Percentiles rank a stretch among this genome's conserved stretches.
phyloP scores from a whole-genome alignment of 176 grass and related monocot species.

The Sorghum bicolor region Sorghum_bicolor_NCBIv3 NC_012879.2:1826001-1826500 shows the following conservation, averaged over 20 bases:
- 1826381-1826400: constrained; percentile 8
- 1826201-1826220: constrained; percentile 31
- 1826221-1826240: constrained; percentile 40
- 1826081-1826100: constrained; percentile 44
- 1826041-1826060: constrained; percentile 13
- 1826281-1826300: constrained; percentile 6
- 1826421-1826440: neutral
- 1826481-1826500: constrained; percentile 27
- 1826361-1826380: constrained; percentile 14
- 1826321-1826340: constrained; percentile 33
- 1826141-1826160: neutral
- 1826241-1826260: constrained; percentile 27
- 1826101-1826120: constrained; percentile 36
- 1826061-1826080: constrained; percentile 34
- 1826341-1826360: constrained; percentile 15
- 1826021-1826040: constrained; percentile 25
- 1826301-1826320: constrained; percentile 13
- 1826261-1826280: constrained; percentile 23
- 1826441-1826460: constrained; percentile 7
- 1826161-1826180: constrained; percentile 21
- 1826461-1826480: neutral
- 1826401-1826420: neutral
- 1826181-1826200: constrained; percentile 20
- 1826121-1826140: constrained; percentile 20
- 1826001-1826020: constrained; percentile 31